Conservation (phyloP, 768 basidiomycete species). For the Lyophyllum semitale region DNA sequence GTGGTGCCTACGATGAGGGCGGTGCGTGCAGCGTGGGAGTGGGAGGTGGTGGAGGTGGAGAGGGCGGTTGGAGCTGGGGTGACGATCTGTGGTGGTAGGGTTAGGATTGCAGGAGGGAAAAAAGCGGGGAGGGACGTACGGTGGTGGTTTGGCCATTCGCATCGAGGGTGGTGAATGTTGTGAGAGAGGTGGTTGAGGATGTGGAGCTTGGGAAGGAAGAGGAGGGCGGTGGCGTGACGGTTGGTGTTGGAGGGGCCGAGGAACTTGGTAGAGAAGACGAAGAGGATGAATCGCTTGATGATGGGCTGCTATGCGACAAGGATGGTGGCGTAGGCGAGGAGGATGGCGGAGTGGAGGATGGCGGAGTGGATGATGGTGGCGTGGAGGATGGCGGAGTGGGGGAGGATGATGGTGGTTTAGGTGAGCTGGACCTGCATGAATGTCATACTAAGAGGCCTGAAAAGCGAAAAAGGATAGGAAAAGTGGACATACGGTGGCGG, state of each 20-base stretch:
- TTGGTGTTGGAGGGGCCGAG: neutral
- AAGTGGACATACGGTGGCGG: neutral
- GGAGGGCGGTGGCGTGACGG: neutral
- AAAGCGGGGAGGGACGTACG: neutral
- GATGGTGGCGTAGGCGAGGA: neutral
- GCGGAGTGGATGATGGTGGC: neutral
- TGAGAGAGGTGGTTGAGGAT: neutral
- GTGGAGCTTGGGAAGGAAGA: neutral
- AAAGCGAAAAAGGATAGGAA: neutral
- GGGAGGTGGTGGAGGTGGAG: neutral
- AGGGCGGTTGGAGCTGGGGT: constrained; percentile 11
- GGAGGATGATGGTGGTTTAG: neutral
- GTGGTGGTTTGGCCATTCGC: neutral
- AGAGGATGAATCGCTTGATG: neutral
- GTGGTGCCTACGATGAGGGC: constrained; percentile 7
- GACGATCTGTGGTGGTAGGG: neutral
- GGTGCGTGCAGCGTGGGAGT: neutral
- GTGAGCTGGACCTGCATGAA: neutral
- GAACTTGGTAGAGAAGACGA: neutral
- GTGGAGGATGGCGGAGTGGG: neutral
- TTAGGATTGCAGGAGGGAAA: neutral
- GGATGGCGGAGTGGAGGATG: neutral
- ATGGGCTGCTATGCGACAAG: neutral
- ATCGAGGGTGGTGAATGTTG: neutral
- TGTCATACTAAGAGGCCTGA: neutral